phyloP scores from a whole-genome alignment of 2,329 filamentous ascomycete species.

The Peltaster fructicola region DNA sequence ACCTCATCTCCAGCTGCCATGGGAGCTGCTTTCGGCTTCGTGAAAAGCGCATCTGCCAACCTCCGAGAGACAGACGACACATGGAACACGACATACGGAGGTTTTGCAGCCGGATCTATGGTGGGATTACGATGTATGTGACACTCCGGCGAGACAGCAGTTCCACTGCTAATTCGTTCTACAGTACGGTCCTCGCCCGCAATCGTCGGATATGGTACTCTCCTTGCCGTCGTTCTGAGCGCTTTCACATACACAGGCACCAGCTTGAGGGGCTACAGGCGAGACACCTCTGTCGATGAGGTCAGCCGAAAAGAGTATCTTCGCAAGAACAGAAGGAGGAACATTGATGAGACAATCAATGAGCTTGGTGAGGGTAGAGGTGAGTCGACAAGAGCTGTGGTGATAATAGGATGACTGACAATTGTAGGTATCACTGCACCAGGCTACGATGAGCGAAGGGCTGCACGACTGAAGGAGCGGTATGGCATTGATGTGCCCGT shows the following conservation, averaged over 20 bases:
- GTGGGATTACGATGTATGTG: constrained; percentile 54
- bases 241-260: constrained; percentile 53
- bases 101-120: constrained; percentile 57
- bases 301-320: constrained; percentile 59
- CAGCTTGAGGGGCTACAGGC: constrained; percentile 36
- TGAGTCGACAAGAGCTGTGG: constrained; percentile 24
- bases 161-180: constrained; percentile 6
- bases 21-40: constrained; percentile 63
- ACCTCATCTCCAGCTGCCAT: constrained; percentile 41
- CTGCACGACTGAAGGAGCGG: constrained; percentile 63
- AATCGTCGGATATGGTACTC: constrained; percentile 49
- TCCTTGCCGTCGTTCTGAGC: constrained; percentile 39
- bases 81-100: constrained; percentile 56
- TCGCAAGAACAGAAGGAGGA: constrained; percentile 55
- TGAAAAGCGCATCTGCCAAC: constrained; percentile 61
- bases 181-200: constrained; percentile 44
- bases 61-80: constrained; percentile 68
- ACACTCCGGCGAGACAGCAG: not conserved
- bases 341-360: constrained; percentile 61
- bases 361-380: constrained; percentile 78
- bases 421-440: constrained; percentile 55
- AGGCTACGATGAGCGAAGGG: constrained; percentile 71
- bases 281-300: constrained; percentile 47
- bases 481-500: constrained; percentile 63
- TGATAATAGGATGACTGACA: constrained; percentile 4